Evolutionary conservation across 768 basidiomycete species (phyloP).

Genomic region (Mycena haematopus): DNA sequence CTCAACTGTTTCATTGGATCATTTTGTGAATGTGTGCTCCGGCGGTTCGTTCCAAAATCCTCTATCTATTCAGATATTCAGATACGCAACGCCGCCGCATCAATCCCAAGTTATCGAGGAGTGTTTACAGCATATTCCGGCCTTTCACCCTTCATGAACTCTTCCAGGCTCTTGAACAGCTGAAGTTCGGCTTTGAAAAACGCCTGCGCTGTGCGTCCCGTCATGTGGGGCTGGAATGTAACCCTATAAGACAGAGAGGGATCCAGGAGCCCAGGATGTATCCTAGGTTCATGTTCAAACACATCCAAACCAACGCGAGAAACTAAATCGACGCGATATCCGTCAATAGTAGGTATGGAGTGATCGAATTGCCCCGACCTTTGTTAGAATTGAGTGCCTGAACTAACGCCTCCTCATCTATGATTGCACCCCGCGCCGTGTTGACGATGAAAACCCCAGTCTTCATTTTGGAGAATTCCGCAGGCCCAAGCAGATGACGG

Average conservation of each 20-base stretch:
- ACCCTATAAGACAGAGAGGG: conserved; percentile 23
- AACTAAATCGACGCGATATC: conserved; percentile 20
- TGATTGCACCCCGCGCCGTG: conserved; percentile 54
- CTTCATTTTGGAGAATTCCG: conserved; percentile 43
- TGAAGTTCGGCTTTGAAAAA: conserved; percentile 20
- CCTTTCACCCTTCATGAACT: conserved; percentile 23
- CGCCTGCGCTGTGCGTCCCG: conserved; percentile 13
- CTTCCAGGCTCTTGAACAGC: conserved; percentile 21
- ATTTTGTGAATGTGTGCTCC: too few relatives aligned
- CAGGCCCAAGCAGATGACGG: conserved; percentile 29
- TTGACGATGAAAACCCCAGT: conserved; percentile 54
- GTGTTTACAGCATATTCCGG: background rate
- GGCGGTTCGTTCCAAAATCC: too few relatives aligned
- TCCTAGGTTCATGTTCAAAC: conserved; percentile 29
- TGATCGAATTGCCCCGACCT: conserved; percentile 10
- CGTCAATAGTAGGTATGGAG: background rate
- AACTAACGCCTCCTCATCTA: conserved; percentile 53
- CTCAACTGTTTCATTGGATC: too few relatives aligned
- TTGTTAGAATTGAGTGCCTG: conserved; percentile 42
- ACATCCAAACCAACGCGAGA: conserved; percentile 30
- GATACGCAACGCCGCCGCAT: too few relatives aligned
- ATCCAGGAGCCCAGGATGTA: conserved; percentile 30
- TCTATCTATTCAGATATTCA: too few relatives aligned
- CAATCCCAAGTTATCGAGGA: background rate
- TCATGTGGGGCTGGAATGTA: conserved; percentile 26